Conservation (phyloP, 1,284 basidiomycete genomes). For the Pseudozyma tsukubaensis region DNA sequence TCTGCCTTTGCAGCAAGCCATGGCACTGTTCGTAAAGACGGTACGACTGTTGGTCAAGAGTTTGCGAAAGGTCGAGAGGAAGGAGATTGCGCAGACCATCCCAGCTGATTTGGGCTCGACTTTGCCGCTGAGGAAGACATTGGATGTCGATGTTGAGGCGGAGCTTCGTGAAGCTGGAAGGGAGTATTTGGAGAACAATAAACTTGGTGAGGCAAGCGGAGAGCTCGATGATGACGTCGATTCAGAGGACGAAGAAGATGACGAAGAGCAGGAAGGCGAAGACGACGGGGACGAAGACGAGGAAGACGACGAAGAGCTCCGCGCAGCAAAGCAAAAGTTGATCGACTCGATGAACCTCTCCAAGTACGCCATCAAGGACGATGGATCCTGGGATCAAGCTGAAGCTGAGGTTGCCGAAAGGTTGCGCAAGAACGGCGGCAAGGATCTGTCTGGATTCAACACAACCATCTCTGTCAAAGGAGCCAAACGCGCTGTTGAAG, state of each 20-base stretch:
- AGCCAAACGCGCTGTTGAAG: constrained; percentile 37
- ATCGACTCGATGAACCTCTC: constrained; percentile 57
- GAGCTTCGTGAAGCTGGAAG: constrained; percentile 57
- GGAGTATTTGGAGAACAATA: constrained; percentile 33
- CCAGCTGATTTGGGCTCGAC: constrained; percentile 26
- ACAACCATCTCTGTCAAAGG: constrained; percentile 52
- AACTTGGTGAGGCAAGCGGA: constrained; percentile 18
- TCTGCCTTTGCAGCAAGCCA: constrained; percentile 84
- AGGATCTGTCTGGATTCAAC: constrained; percentile 46
- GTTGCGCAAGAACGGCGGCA: constrained; percentile 44
- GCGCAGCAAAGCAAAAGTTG: constrained; percentile 44
- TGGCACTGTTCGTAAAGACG: constrained; percentile 92
- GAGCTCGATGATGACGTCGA: constrained; percentile 30
- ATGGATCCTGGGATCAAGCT: constrained; percentile 57
- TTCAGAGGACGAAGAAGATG: constrained; percentile 25
- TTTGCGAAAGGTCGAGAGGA: constrained; percentile 83
- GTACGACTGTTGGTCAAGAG: constrained; percentile 85
- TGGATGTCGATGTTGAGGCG: constrained; percentile 50
- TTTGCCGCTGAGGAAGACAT: constrained; percentile 28
- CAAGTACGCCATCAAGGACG: constrained; percentile 56
- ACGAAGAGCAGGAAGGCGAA: constrained; percentile 17
- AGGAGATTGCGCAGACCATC: constrained; percentile 45
- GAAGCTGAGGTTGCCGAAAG: constrained; percentile 59
- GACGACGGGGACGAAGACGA: constrained; percentile 19
- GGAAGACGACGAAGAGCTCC: constrained; percentile 33